These are phyloP conservation scores for Hysterium pulicare DNA, from an alignment of 2,329 filamentous ascomycete species.

Conservation along the genomic window DNA sequence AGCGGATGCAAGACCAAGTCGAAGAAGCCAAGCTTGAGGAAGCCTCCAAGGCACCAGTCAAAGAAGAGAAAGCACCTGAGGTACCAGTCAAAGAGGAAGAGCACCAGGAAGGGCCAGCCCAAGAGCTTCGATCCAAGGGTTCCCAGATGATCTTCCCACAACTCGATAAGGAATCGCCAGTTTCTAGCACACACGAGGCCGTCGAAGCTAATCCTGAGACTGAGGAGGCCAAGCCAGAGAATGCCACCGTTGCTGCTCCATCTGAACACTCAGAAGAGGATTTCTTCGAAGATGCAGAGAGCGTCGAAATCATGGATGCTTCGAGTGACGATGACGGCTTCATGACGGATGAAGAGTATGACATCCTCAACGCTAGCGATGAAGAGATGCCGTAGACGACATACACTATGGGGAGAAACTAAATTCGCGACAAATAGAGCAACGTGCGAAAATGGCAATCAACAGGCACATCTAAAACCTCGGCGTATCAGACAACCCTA, in stretches of 20 bases:
- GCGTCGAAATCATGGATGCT: slow-evolving; percentile 47
- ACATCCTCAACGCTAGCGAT: slow-evolving; percentile 92
- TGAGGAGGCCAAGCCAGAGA: slow-evolving; percentile 18
- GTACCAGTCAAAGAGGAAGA: slow-evolving; percentile 34
- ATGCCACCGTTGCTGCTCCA: slow-evolving; percentile 28
- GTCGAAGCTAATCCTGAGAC: slow-evolving; percentile 25
- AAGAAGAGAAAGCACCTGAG: slow-evolving; percentile 17
- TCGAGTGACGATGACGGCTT: slow-evolving; percentile 70
- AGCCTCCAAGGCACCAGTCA: slow-evolving; percentile 18
- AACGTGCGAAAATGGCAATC: too few relatives aligned
- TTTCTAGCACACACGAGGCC: slow-evolving; percentile 72
- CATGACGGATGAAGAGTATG: slow-evolving; percentile 96
- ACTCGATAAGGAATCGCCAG: slow-evolving; percentile 88
- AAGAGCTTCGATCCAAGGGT: slow-evolving; percentile 15
- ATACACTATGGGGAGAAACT: neutral
- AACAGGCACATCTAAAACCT: too few relatives aligned
- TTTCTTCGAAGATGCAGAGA: slow-evolving; percentile 58
- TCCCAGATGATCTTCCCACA: slow-evolving; percentile 92
- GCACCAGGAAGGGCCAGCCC: slow-evolving; percentile 26
- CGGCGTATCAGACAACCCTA: too few relatives aligned
- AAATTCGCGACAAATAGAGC: neutral
- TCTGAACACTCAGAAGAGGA: slow-evolving; percentile 48
- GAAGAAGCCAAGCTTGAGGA: slow-evolving; percentile 1
- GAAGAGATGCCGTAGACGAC: slow-evolving; percentile 59
- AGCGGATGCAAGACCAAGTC: neutral